Conservation (phyloP, 495 filamentous ascomycete species). For the Penicillium malachiteum region DNA sequence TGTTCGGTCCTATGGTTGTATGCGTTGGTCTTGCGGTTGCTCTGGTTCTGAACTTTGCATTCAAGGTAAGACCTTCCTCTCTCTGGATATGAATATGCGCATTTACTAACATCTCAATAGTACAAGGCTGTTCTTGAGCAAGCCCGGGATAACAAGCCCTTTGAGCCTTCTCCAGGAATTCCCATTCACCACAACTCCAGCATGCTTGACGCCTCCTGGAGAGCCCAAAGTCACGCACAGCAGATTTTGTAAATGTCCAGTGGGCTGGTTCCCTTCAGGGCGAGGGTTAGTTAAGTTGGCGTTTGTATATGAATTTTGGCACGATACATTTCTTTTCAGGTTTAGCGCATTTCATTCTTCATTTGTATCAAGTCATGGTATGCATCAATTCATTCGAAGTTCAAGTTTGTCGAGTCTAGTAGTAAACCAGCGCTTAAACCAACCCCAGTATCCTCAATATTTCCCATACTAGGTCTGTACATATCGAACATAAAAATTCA, state of each 20-base stretch:
- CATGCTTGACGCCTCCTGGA: conserved; percentile 15
- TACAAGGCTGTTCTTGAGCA: conserved; percentile 37
- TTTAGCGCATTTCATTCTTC: conserved; percentile 6
- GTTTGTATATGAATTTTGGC: conserved; percentile 1
- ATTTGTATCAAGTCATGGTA: conserved; percentile 11
- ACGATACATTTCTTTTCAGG: conserved; percentile 2
- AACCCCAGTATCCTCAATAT: too few species aligned
- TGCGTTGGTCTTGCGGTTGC: conserved; percentile 76
- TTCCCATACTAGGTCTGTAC: too few species aligned
- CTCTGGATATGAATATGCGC: neutral
- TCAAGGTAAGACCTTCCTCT: conserved; percentile 53
- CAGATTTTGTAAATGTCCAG: conserved; percentile 19
- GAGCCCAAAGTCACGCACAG: conserved; percentile 15
- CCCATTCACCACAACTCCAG: conserved; percentile 15
- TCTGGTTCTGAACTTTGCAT: conserved; percentile 81
- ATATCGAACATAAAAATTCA: too few species aligned
- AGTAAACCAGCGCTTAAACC: too few species aligned
- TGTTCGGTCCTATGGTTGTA: conserved; percentile 78
- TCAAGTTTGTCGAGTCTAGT: too few species aligned
- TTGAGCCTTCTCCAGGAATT: conserved; percentile 10
- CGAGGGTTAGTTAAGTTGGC: neutral
- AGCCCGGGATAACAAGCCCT: conserved; percentile 14
- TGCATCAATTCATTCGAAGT: too few species aligned
- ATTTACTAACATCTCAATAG: conserved; percentile 23
- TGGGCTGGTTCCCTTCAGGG: neutral